phyloP scores from a whole-genome alignment of 768 basidiomycete genomes.

The Hypholoma fasciculare region DNA sequence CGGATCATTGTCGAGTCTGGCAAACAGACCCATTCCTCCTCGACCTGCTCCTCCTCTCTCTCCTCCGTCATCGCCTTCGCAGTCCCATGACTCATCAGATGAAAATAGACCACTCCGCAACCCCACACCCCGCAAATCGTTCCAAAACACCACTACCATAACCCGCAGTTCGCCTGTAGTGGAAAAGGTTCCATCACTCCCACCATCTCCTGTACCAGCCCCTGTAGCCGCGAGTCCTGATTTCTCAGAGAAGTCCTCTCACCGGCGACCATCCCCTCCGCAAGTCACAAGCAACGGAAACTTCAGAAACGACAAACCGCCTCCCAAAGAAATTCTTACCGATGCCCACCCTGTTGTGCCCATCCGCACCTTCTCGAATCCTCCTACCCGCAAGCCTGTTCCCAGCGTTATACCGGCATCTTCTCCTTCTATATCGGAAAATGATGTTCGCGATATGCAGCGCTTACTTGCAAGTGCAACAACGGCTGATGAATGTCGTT shows the following conservation, averaged over 20 bases:
- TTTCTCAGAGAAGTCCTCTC: background rate
- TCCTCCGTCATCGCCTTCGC: conserved; percentile 49
- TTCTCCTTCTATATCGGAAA: conserved; percentile 26
- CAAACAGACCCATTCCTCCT: conserved; percentile 62
- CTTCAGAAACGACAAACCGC: conserved; percentile 3
- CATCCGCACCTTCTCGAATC: conserved; percentile 17
- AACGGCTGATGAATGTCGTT: conserved; percentile 78
- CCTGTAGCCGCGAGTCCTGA: conserved; percentile 6
- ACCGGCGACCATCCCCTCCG: conserved; percentile 10
- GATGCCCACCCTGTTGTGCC: conserved; percentile 18
- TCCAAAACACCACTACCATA: conserved; percentile 12
- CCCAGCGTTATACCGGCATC: conserved; percentile 15
- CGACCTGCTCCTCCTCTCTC: conserved; percentile 50
- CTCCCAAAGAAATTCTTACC: conserved; percentile 11
- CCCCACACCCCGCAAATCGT: conserved; percentile 16
- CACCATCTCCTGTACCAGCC: conserved; percentile 16
- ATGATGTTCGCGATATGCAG: conserved; percentile 66
- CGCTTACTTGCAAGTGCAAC: conserved; percentile 67
- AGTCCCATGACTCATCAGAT: conserved; percentile 42
- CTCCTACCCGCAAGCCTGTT: conserved; percentile 22
- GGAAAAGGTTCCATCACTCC: conserved; percentile 10
- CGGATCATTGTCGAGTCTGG: conserved; percentile 47
- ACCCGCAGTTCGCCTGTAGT: conserved; percentile 12
- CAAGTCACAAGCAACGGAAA: conserved; percentile 17
- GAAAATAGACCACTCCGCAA: conserved; percentile 29